These are phyloP conservation scores for Glebionis coronaria DNA, from an alignment of 129 eudicot genomes.

Conservation along the genomic window DNA sequence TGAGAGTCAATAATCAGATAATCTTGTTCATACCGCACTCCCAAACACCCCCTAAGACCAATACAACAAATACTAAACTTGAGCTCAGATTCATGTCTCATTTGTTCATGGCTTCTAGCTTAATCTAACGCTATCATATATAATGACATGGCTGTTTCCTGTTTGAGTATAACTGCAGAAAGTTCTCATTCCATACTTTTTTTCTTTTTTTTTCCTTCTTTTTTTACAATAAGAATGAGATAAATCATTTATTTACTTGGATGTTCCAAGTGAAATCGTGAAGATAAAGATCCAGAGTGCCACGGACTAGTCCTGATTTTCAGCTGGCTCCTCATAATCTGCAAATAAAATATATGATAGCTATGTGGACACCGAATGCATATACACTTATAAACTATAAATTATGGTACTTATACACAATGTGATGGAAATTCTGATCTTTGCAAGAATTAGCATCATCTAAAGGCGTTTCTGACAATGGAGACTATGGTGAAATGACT, in stretches of 20 bases:
- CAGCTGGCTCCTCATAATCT: conserved; percentile 36
- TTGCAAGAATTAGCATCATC: conserved; percentile 42
- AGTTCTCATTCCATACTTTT: conserved; percentile 2
- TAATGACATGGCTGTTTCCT: not conserved
- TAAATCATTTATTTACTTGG: conserved; percentile 19
- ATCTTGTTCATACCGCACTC: no score
- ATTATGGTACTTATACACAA: not conserved
- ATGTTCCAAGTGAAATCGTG: conserved; percentile 19
- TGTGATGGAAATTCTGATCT: conserved; percentile 27
- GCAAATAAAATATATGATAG: conserved; percentile 19
- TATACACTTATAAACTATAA: not conserved
- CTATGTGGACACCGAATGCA: not conserved
- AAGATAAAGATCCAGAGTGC: conserved; percentile 10
- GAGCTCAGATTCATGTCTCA: conserved; percentile 21
- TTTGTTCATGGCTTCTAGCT: conserved; percentile 17
- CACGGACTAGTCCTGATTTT: conserved; percentile 13
- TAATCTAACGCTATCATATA: conserved; percentile 5
- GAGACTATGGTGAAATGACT: conserved; percentile 43
- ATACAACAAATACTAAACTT: conserved; percentile 19
- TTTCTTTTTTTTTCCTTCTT: conserved; percentile 11
- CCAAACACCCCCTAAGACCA: no score
- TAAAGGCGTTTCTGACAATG: conserved; percentile 75
- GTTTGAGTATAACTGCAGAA: conserved; percentile 20
- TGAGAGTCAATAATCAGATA: no score
- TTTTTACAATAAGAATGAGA: conserved; percentile 37